Base-by-base conservation (phyloP, 345 rosid species). In the Barbarea vulgaris region DNA sequence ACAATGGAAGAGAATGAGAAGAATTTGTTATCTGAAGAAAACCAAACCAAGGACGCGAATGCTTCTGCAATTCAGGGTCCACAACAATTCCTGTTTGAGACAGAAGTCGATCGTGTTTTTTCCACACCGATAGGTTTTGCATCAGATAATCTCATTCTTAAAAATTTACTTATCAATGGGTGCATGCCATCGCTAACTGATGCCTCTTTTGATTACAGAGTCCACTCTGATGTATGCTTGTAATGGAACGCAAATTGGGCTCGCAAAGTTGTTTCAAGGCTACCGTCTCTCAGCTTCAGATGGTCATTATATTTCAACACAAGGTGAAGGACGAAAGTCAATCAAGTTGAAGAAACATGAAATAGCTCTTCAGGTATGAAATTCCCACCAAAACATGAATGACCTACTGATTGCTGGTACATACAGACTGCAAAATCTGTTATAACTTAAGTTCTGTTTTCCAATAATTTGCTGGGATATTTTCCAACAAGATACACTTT, bases 141-240 rank as follows among this genome's bases (percentile, higher is more conserved):
- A 72, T 55, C 47, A 70, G 62, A 77, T 73, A 64, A 63, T 59
- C 67, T 27, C 41, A 39, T n/a, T 30, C 21, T 82, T 56, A 58
- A 70, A 64, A 21, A 55, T 18, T 18, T 79, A 27, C 33, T 53
- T 44, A 50, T 51, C 30, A 59, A 66, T 52, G 34, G 52, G 72
- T 52, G 37, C 57, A 19, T 39, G 58, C 73, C 50, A 65, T 22
- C 57, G 67, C 80, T 86, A 73, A 87, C 74, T 13, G 18, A 11
- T 75, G 30, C 74, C 64, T 66, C 74, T 51, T 74, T 30, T 72
- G 47, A 61, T 70, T 84, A 80, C 85, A 95, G 98, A 95, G 79
- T 95, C 97, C 66, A 87, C 94, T 82, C 83, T 95, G 92, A 76
- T 90, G 90, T 92, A 84, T 85, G 93, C 91, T 79, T 85, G 88